Evolutionary conservation across 1,139 yeast species (phyloP).

Genomic region (Kluyveromyces marxianus): DNA sequence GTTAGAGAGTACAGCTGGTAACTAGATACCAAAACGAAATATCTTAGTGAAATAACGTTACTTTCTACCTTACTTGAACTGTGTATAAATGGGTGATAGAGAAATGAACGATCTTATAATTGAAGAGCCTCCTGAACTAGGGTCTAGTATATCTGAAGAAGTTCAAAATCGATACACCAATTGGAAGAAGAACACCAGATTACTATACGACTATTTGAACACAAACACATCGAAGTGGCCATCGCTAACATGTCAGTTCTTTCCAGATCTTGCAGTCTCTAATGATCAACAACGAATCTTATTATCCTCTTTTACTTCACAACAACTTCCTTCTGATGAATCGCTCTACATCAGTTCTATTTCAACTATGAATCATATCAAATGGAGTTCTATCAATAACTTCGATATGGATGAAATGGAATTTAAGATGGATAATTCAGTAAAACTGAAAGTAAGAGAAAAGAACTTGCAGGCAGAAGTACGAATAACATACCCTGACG

Average conservation of each 20-base stretch:
- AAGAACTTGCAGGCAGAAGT: conserved; percentile 25
- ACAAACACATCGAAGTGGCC: conserved; percentile 80
- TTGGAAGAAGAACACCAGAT: conserved; percentile 72
- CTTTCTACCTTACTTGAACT: no score
- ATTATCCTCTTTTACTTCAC: conserved; percentile 30
- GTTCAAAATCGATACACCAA: conserved; percentile 53
- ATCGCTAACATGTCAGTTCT: conserved; percentile 67
- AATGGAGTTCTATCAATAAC: conserved; percentile 30
- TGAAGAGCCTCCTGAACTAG: conserved; percentile 4
- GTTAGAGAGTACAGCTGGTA: no score
- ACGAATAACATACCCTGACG: conserved; percentile 27
- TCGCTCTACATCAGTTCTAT: conserved; percentile 23
- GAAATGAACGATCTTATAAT: conserved; percentile 1
- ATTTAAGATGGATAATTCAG: conserved; percentile 27
- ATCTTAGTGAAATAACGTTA: no score
- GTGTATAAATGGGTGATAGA: neutral
- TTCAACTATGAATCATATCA: conserved; percentile 26
- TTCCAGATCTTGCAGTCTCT: conserved; percentile 40
- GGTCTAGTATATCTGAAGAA: conserved; percentile 16
- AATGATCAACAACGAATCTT: conserved; percentile 26
- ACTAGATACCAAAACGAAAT: no score
- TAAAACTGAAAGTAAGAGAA: conserved; percentile 20
- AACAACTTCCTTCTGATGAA: conserved; percentile 30
- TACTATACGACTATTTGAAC: conserved; percentile 65
- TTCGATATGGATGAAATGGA: conserved; percentile 33